Evolutionary conservation across 2,329 filamentous ascomycete genomes (phyloP), one percentile per base, ranked within the genome.

Genomic region (Colletotrichum endophyticum): DNA sequence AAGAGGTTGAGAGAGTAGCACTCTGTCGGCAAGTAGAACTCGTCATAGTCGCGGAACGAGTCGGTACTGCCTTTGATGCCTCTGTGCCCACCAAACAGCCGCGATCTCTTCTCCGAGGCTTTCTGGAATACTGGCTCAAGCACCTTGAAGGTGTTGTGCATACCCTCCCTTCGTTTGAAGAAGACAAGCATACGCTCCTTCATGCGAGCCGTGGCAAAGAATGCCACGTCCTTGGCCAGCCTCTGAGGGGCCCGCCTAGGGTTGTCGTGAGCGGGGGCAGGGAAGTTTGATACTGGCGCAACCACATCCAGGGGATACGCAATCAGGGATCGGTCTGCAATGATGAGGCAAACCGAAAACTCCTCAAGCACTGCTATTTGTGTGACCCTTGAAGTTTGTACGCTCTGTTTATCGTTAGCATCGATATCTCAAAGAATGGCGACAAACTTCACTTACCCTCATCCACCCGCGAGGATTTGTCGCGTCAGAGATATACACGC

Each of bases 41-140:
- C 97, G 86, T 99, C 97, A 84, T 96, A 99, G 83, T 99, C 97
- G 78, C 97, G 94, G 92, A 99, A 99, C 81, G 96, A 96, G 81
- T 99, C 97, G 0, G 96, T 98, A 76, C 91, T 93, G 25, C 95
- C 95, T 34, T 90, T 89, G 12, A 91, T 91, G 15, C 87, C 85
- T 75, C 87, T 87, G 22, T 92, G 93, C 78, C 88, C 85, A 53
- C 91, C 89, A 78, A 93, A 93, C 16, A 93, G 84, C 11, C 95
- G 92, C 6, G 92, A 91, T 81, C 94, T 95, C 87, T 95, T 96
- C 82, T 98, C 95, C 0, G 95, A 93, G 1, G 96, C 94, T 83
- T 98, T 98, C 80, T 98, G 96, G 82, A 97, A 95, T 30, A 99
- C 95, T 1, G 97, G 97, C 84, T 99, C 97, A 11, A 99, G 92